These are phyloP conservation scores for Phaffia rhodozyma DNA, from an alignment of 1,284 basidiomycete genomes.

Conservation along the genomic window DNA sequence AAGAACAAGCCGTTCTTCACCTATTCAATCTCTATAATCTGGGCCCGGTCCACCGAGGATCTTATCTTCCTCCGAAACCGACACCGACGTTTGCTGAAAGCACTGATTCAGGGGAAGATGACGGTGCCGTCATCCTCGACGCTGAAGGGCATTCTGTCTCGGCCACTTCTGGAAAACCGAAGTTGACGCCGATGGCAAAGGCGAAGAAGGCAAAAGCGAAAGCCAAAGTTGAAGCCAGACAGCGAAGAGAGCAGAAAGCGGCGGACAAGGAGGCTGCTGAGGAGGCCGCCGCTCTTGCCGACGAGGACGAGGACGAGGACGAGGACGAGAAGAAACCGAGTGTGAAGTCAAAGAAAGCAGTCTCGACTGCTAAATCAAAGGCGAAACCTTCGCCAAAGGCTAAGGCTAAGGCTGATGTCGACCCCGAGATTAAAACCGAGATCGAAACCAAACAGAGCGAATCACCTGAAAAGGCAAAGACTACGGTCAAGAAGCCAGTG, in stretches of 20 bases:
- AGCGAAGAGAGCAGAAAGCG: slow-evolving; percentile 33
- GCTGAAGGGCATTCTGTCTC: slow-evolving; percentile 35
- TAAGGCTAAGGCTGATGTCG: too few relatives aligned
- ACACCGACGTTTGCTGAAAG: not conserved
- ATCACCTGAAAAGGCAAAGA: slow-evolving; percentile 16
- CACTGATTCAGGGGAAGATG: slow-evolving; percentile 19
- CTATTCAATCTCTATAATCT: slow-evolving; percentile 66
- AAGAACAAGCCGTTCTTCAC: slow-evolving; percentile 84
- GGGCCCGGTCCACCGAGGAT: slow-evolving; percentile 48
- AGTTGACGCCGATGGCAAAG: slow-evolving; percentile 26
- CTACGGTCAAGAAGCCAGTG: slow-evolving; percentile 24
- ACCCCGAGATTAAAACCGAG: slow-evolving; percentile 18
- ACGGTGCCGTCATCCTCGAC: slow-evolving; percentile 37
- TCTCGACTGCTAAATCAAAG: slow-evolving; percentile 23
- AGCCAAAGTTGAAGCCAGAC: slow-evolving; percentile 21
- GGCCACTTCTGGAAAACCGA: slow-evolving; percentile 33
- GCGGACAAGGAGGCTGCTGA: slow-evolving; percentile 41
- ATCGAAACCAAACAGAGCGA: slow-evolving; percentile 20
- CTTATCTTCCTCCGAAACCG: slow-evolving; percentile 9
- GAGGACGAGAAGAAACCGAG: slow-evolving; percentile 24
- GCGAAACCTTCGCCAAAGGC: slow-evolving; percentile 25
- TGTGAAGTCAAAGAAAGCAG: slow-evolving; percentile 19
- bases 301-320: slow-evolving; percentile 25
- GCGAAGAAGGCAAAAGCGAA: slow-evolving; percentile 20
- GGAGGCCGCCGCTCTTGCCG: slow-evolving; percentile 21